Evolutionary conservation across 177 flowering plant species (phyloP).

Genomic region (Tripterygium wilfordii): DNA sequence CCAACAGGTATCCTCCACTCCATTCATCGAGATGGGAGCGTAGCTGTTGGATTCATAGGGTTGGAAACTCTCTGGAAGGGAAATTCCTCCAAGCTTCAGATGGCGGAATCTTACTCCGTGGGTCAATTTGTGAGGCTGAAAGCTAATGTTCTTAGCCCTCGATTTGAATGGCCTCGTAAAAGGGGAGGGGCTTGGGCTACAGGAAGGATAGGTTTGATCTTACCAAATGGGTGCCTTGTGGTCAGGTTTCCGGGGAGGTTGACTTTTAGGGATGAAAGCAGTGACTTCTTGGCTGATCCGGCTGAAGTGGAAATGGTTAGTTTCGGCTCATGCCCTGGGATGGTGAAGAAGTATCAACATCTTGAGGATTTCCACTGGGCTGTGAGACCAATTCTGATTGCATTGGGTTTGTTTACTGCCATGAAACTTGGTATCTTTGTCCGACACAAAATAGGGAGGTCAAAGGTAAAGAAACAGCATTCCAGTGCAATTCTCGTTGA

Average conservation of each 20-base stretch:
- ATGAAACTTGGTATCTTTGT: constrained; percentile 59
- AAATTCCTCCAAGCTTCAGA: constrained; percentile 55
- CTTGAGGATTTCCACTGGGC: constrained; percentile 95
- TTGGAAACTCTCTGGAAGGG: constrained; percentile 81
- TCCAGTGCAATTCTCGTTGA: constrained; percentile 18
- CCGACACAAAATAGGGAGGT: constrained; percentile 46
- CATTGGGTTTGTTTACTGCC: constrained; percentile 72
- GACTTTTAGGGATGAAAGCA: constrained; percentile 28
- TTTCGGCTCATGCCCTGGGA: constrained; percentile 44
- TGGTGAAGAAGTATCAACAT: constrained; percentile 80
- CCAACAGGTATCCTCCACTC: constrained; percentile 90
- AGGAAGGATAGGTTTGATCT: constrained; percentile 53
- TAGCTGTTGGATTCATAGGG: constrained; percentile 69
- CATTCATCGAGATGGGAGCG: constrained; percentile 61
- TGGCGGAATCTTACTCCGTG: constrained; percentile 67
- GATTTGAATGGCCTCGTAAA: constrained; percentile 81
- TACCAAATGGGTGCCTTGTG: constrained; percentile 73
- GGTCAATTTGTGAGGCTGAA: constrained; percentile 86
- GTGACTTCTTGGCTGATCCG: constrained; percentile 69
- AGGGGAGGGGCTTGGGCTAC: constrained; percentile 64
- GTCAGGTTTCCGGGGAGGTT: constrained; percentile 74
- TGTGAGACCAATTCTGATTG: constrained; percentile 72
- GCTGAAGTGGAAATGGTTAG: constrained; percentile 81
- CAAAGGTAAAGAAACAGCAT: constrained; percentile 33
- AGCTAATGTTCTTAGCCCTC: constrained; percentile 56